Evolutionary conservation across 1,139 yeast genomes (phyloP).

Genomic region (Yamadazyma diddensiae): DNA sequence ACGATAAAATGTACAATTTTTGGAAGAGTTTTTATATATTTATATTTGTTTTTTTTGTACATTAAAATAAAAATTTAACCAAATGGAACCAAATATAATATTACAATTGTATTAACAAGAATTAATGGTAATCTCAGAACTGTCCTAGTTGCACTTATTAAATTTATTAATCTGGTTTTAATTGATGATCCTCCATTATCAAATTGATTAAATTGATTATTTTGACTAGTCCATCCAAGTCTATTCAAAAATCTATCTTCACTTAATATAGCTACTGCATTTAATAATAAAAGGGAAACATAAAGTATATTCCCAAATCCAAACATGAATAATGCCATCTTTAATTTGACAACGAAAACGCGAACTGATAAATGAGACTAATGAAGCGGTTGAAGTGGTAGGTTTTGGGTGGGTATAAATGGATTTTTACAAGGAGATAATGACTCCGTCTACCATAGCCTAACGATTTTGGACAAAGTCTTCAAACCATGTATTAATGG

Average conservation of each 20-base stretch:
- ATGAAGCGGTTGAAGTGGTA: too few relatives aligned
- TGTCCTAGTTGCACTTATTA: constrained; percentile 47
- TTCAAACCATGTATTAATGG: too few relatives aligned
- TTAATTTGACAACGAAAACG: too few relatives aligned
- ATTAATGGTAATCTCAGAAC: constrained; percentile 46
- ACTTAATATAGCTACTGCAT: constrained; percentile 47
- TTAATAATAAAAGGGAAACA: constrained; percentile 37
- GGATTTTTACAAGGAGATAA: too few relatives aligned
- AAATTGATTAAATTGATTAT: constrained; percentile 20
- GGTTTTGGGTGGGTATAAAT: too few relatives aligned
- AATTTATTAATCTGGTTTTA: constrained; percentile 37
- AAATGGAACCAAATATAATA: constrained; percentile 40
- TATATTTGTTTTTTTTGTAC: background rate
- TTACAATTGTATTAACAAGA: constrained; percentile 36
- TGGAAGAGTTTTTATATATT: background rate
- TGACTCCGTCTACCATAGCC: too few relatives aligned
- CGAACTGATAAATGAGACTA: too few relatives aligned
- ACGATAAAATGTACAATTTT: constrained; percentile 1
- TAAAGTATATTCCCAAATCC: constrained; percentile 46
- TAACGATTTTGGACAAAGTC: too few relatives aligned
- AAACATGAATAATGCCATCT: constrained; percentile 28
- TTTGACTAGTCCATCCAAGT: constrained; percentile 38
- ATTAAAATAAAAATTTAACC: constrained; percentile 23
- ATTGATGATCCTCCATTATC: constrained; percentile 28
- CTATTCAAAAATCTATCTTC: constrained; percentile 48